Evolutionary conservation across 257 asterid species (phyloP).

Genomic region (Solanum ossicruentum): DNA sequence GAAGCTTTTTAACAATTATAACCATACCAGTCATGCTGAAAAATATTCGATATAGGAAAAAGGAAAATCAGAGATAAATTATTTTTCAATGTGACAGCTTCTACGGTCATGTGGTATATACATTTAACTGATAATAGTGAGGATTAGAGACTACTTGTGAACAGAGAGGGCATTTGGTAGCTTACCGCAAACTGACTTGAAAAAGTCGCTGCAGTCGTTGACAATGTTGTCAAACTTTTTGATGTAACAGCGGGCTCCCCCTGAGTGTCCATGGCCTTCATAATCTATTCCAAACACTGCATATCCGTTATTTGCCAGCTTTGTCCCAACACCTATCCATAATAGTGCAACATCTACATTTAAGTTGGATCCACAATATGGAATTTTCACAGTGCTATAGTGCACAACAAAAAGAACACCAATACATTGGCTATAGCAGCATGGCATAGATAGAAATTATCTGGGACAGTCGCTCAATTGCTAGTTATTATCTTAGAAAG

Average conservation of each 20-base stretch:
- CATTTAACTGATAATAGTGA: not conserved
- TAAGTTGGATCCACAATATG: not conserved
- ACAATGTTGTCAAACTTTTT: slow-evolving; percentile 66
- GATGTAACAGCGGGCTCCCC: slow-evolving; percentile 78
- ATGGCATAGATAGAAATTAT: not conserved
- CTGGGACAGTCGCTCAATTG: not conserved
- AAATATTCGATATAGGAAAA: not conserved
- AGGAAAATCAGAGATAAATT: not conserved
- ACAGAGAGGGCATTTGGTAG: not conserved
- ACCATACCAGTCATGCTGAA: not conserved
- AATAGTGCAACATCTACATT: not conserved
- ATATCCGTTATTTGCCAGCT: slow-evolving; percentile 56
- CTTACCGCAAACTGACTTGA: slow-evolving; percentile 69
- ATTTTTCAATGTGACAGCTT: not conserved
- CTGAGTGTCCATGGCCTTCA: slow-evolving; percentile 90
- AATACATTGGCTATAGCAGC: not conserved
- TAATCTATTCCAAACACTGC: slow-evolving; percentile 84
- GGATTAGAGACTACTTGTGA: not conserved
- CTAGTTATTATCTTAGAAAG: not conserved
- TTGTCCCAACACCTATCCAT: slow-evolving; percentile 53
- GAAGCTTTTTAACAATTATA: not conserved
- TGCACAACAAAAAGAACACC: not conserved
- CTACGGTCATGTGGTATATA: not conserved
- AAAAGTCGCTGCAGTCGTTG: slow-evolving; percentile 44
- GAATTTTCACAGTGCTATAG: not conserved